These are phyloP conservation scores for Marchantia polymorpha DNA, from an alignment of 225 moss, liverwort and hornwort genomes.

Conservation along the genomic window DNA sequence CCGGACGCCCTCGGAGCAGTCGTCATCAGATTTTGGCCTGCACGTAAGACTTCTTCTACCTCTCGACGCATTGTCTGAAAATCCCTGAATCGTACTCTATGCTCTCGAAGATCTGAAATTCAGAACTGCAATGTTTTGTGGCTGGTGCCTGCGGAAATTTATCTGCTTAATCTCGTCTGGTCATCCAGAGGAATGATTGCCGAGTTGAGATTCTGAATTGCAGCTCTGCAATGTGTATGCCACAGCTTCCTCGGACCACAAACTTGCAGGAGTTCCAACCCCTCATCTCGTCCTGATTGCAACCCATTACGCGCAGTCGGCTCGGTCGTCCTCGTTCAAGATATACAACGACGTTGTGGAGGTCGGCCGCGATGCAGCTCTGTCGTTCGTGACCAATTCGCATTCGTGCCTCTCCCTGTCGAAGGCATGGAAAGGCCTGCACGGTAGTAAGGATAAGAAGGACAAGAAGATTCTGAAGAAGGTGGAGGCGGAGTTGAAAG, in stretches of 20 bases:
- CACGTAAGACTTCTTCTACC: slow-evolving; percentile 26
- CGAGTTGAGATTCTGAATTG: background rate
- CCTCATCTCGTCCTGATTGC: slow-evolving; percentile 43
- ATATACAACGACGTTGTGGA: slow-evolving; percentile 51
- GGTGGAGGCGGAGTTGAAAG: slow-evolving; percentile 44
- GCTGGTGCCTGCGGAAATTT: background rate
- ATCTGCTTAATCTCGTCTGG: background rate
- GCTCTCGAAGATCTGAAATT: too few species aligned
- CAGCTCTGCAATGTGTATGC: background rate
- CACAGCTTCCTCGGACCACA: slow-evolving; percentile 40
- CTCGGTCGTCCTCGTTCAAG: slow-evolving; percentile 43
- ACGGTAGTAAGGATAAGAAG: slow-evolving; percentile 27
- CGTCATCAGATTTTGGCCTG: slow-evolving; percentile 47
- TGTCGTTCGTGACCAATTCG: slow-evolving; percentile 34
- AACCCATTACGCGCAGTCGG: slow-evolving; percentile 37
- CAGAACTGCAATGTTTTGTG: too few species aligned
- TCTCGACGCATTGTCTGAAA: background rate
- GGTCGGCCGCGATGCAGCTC: slow-evolving; percentile 39
- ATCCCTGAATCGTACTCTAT: background rate
- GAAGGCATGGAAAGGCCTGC: slow-evolving; percentile 34
- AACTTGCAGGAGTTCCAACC: slow-evolving; percentile 44
- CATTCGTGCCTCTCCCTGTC: slow-evolving; percentile 39
- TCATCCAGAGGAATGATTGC: background rate
- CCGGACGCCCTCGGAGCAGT: slow-evolving; percentile 45
- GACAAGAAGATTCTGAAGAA: slow-evolving; percentile 40